These are phyloP conservation scores for Colletotrichum orchidophilum DNA, from an alignment of 2,329 filamentous ascomycete genomes.

Conservation along the genomic window DNA sequence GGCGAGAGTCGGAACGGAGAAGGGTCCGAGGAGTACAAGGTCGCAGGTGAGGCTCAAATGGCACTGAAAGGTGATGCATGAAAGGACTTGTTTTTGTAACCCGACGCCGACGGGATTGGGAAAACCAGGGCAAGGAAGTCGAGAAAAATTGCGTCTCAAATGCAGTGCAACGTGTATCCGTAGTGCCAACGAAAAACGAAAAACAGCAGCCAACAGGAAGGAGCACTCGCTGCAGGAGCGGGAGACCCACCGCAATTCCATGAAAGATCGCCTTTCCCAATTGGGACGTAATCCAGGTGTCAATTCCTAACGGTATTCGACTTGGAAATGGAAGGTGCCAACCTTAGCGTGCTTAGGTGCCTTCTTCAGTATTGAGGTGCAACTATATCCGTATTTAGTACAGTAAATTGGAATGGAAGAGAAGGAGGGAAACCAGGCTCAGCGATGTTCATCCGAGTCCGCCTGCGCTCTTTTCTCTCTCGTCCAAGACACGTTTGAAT, in stretches of 20 bases:
- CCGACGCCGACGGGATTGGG: background rate
- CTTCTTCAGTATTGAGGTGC: background rate
- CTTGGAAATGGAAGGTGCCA: background rate
- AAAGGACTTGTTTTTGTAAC: background rate
- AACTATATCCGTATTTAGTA: no score
- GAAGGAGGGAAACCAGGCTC: background rate
- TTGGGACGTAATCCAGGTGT: background rate
- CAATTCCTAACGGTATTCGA: background rate
- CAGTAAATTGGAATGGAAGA: no score
- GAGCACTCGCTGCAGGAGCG: background rate
- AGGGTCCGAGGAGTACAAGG: background rate
- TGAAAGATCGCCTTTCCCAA: background rate
- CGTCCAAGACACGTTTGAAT: background rate
- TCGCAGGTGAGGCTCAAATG: background rate
- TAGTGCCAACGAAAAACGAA: background rate
- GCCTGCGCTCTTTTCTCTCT: conserved; percentile 1
- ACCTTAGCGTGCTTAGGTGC: background rate
- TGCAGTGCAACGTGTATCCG: background rate
- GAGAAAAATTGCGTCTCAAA: background rate
- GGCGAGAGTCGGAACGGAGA: background rate
- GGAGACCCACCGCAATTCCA: conserved; percentile 15
- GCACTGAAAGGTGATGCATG: background rate
- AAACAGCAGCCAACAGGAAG: background rate
- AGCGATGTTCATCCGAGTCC: background rate
- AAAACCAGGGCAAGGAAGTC: background rate